Evolutionary conservation across 805 yeast genomes (phyloP).

Genomic region (Jamesozyma rosinii): DNA sequence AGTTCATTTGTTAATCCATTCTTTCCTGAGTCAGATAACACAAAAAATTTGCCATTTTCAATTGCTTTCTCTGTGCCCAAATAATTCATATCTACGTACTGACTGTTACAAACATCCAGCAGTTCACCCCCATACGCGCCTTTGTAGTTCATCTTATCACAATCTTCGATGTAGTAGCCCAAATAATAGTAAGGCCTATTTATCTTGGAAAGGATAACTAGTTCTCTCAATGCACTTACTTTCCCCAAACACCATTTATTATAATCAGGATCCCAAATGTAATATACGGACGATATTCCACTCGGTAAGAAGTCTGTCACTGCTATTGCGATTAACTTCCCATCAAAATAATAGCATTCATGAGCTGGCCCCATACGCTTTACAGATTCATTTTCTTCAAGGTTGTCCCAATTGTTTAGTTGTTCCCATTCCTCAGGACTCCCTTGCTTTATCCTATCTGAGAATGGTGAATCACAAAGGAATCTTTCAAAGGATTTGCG

Average conservation of each 20-base stretch:
- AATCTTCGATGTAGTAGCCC: conserved; percentile 74
- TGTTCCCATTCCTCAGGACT: conserved; percentile 24
- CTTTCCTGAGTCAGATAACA: conserved; percentile 5
- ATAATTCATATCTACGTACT: conserved; percentile 30
- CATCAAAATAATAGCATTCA: conserved; percentile 64
- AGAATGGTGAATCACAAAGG: conserved; percentile 61
- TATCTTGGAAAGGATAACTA: conserved; percentile 40
- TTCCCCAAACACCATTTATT: conserved; percentile 67
- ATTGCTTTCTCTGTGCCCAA: conserved; percentile 10
- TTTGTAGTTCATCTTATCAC: conserved; percentile 77
- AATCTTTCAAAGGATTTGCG: conserved; percentile 49
- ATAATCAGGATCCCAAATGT: conserved; percentile 79
- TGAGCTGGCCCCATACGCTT: conserved; percentile 54
- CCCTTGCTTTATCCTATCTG: conserved; percentile 18
- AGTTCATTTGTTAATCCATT: background rate
- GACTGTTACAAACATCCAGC: conserved; percentile 44
- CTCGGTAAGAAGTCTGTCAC: conserved; percentile 70
- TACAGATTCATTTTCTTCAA: conserved; percentile 13
- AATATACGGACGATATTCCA: conserved; percentile 75
- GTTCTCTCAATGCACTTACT: conserved; percentile 63
- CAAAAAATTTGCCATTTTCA: conserved; percentile 23
- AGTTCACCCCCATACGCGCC: conserved; percentile 69
- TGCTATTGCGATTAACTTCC: conserved; percentile 59
- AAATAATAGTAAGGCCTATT: conserved; percentile 51
- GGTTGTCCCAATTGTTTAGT: conserved; percentile 32